Evolutionary conservation across 177 flowering plant species (phyloP).

Genomic region (Vitis hybrid): DNA sequence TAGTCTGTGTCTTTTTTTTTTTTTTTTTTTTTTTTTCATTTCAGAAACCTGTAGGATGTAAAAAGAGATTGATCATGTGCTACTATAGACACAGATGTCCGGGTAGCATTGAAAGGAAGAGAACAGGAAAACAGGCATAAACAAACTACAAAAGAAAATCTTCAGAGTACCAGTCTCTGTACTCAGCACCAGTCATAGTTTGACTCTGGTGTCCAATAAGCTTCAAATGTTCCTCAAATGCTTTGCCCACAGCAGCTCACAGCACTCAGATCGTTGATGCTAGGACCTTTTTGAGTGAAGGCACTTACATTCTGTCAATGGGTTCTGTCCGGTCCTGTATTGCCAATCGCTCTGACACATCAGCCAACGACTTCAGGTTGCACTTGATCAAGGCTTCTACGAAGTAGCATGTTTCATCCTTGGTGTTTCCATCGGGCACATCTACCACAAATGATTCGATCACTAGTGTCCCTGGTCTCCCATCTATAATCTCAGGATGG

Average conservation of each 20-base stretch:
- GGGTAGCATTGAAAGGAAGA: neutral
- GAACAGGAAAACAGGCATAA: conserved; percentile 1
- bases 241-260: neutral
- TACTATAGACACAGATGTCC: neutral
- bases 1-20: too few relatives aligned
- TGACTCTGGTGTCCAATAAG: too few relatives aligned
- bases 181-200: neutral
- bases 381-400: conserved; percentile 40
- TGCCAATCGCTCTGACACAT: conserved; percentile 32
- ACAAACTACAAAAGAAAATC: neutral
- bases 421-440: conserved; percentile 41
- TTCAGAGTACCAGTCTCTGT: neutral
- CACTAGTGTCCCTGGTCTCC: conserved; percentile 33
- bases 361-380: conserved; percentile 40
- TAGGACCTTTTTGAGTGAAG: neutral
- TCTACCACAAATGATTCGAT: conserved; percentile 52
- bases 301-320: neutral
- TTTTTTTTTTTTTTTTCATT: neutral
- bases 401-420: conserved; percentile 44
- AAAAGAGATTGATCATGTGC: neutral
- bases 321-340: conserved; percentile 19
- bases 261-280: neutral
- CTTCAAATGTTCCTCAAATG: neutral
- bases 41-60: neutral
- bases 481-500: conserved; percentile 22